Conservation (phyloP, 805 yeast genomes). For the Yamadazyma akitaensis region DNA sequence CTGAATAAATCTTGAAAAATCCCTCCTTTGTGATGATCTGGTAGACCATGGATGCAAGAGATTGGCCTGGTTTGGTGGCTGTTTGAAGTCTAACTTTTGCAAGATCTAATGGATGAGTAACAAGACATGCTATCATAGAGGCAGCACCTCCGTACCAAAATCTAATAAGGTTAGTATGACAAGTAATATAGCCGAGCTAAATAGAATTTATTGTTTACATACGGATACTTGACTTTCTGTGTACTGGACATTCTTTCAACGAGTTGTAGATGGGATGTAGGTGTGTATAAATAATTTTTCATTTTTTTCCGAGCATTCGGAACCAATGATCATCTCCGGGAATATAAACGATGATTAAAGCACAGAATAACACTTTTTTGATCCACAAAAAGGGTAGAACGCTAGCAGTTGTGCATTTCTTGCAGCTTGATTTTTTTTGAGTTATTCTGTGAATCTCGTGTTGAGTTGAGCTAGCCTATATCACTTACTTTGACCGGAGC, state of each 20-base stretch:
- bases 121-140: conserved; percentile 62
- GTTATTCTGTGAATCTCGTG: too few species aligned
- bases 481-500: background rate
- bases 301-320: conserved; percentile 7
- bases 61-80: conserved; percentile 62
- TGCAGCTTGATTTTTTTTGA: too few species aligned
- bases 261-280: background rate
- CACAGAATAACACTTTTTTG: background rate
- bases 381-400: background rate
- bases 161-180: conserved; percentile 16
- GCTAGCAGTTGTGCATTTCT: too few species aligned
- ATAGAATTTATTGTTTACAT: conserved; percentile 1
- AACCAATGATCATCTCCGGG: conserved; percentile 3
- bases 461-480: too few species aligned
- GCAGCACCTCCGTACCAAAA: conserved; percentile 72
- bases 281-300: background rate
- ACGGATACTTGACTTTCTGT: conserved; percentile 14
- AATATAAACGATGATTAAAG: background rate
- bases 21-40: conserved; percentile 65
- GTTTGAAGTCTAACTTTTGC: conserved; percentile 88
- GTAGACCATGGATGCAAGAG: conserved; percentile 57
- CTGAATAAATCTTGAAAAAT: conserved; percentile 67
- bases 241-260: conserved; percentile 5
- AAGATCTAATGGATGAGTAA: conserved; percentile 80
- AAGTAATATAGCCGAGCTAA: background rate